Evolutionary conservation across 2,329 filamentous ascomycete species (phyloP).

Genomic region (Sphaerulina vaccinii): DNA sequence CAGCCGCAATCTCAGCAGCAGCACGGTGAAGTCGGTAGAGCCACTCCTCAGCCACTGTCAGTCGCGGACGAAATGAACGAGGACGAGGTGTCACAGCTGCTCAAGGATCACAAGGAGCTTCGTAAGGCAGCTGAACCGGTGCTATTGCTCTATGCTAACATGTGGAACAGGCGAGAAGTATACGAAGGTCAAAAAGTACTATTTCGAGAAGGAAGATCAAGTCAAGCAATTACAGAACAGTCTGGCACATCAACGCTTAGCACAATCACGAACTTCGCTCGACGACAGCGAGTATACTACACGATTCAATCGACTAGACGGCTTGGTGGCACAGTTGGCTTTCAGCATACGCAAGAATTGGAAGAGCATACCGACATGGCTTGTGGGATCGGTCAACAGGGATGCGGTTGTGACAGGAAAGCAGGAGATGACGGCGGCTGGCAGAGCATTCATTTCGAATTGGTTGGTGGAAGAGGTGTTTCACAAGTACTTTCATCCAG

Average conservation of each 20-base stretch:
- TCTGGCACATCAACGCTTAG: constrained; percentile 92
- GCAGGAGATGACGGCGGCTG: constrained; percentile 96
- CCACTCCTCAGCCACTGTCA: constrained; percentile 45
- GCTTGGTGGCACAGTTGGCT: constrained; percentile 88
- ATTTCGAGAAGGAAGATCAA: constrained; percentile 87
- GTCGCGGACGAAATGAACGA: constrained; percentile 46
- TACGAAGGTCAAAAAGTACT: constrained; percentile 95
- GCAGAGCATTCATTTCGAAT: constrained; percentile 79
- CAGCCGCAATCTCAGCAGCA: constrained; percentile 28
- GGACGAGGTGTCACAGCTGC: constrained; percentile 47
- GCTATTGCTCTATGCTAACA: constrained; percentile 19
- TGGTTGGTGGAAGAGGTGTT: constrained; percentile 93
- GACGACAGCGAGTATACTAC: constrained; percentile 93
- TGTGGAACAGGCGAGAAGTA: constrained; percentile 78
- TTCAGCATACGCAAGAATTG: constrained; percentile 97
- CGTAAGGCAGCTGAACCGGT: constrained; percentile 39
- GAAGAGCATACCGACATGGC: constrained; percentile 76
- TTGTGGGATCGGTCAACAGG: constrained; percentile 75
- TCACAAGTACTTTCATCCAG: constrained; percentile 87
- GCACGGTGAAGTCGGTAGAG: constrained; percentile 30
- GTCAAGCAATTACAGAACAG: constrained; percentile 95
- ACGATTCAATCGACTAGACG: constrained; percentile 86
- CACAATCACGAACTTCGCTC: constrained; percentile 87
- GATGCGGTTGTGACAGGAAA: constrained; percentile 84
- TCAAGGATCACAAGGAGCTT: constrained; percentile 52